Evolutionary conservation across 2,329 filamentous ascomycete genomes (phyloP), one percentile per base, ranked within the genome.

Genomic region (Fusarium camptoceras): DNA sequence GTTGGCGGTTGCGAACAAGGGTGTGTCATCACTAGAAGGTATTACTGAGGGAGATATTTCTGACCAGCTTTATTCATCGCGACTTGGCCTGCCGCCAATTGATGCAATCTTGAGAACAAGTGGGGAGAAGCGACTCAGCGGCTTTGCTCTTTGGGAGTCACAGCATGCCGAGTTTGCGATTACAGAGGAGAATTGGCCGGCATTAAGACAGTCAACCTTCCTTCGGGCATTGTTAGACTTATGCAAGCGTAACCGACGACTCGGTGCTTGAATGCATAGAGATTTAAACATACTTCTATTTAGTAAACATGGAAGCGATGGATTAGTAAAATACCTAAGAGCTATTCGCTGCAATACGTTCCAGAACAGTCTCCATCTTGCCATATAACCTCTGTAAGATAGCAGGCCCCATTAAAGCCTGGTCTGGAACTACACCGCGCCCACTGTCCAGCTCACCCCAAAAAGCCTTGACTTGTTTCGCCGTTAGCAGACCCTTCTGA

Each of bases 131-230:
- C 22, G 41, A 5, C 9, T 43, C 1, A 43, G 41, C 4, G 41
- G 41, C 15, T 43, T 43, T 1, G 41, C 41, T 0, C 11, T 43
- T 6, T 43, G 41, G 41, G 41, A 43, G 6, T 43, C 41, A 4
- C 41, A 43, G 14, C 15, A 43, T 16, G 41, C 41, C 0, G 41
- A 43, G 15, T 43, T 43, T 43, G 15, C 9, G 6, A 43, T 43
- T 8, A 1, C 24, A 0, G 11, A 24, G 4, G 41, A 18, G 41
- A 43, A 24, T 24, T 43, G 41, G 41, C 41, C 41, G 5, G 22
- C 14, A 2, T 11, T 24, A 6, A 24, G 5, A 0, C 41, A 43
- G 11, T 43, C 41, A 0, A 24, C 3, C 1, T 43, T 24, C 0
- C 41, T 43, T 7, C 9, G 22, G 1, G 22, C 22, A 16, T 5